A percentile compares a stretch with the other conserved stretches of the same genome.
Conservation (phyloP, 352 stramenopile genomes). For the Globisporangium perplexum region DNA sequence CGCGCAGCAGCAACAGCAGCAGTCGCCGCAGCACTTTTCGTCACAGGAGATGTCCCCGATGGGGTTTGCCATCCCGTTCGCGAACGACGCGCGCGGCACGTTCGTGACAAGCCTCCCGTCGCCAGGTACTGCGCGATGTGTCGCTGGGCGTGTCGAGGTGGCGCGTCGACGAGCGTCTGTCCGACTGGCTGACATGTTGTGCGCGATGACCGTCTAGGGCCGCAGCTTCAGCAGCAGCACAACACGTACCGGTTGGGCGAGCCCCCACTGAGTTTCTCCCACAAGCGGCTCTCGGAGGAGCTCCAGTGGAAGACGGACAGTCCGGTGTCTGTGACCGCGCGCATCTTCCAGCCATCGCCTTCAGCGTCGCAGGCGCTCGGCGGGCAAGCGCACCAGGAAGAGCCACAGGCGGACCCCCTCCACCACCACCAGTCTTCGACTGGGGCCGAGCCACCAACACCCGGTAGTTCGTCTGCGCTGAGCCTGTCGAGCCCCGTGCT, state of each 20-base stretch:
- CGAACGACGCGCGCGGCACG: constrained; percentile 10
- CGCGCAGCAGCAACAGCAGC: constrained; percentile 7
- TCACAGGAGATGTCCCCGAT: constrained; percentile 7
- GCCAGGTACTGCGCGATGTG: constrained; percentile 8
- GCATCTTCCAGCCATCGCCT: constrained; percentile 40
- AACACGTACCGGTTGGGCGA: constrained; percentile 29
- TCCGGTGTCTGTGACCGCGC: constrained; percentile 53
- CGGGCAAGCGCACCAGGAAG: constrained; percentile 21
- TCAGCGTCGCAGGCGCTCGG: constrained; percentile 1
- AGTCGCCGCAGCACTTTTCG: constrained; percentile 3
- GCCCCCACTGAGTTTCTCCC: constrained; percentile 30
- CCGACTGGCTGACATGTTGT: background rate
- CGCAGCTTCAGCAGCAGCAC: constrained; percentile 18
- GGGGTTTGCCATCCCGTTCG: constrained; percentile 8
- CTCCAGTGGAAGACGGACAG: constrained; percentile 64
- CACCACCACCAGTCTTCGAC: constrained; percentile 7
- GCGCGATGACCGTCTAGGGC: constrained; percentile 5
- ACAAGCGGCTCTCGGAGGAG: constrained; percentile 56
- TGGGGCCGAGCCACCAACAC: constrained; percentile 19
- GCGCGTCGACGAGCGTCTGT: background rate
- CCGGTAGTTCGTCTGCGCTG: constrained; percentile 11
- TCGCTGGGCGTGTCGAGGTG: too few relatives aligned
- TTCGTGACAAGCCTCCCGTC: constrained; percentile 5
- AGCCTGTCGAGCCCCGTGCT: constrained; percentile 7
- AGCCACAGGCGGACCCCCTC: constrained; percentile 3